phyloP scores from a whole-genome alignment of 1,139 yeast genomes.

The Kazachstania sp. region DNA sequence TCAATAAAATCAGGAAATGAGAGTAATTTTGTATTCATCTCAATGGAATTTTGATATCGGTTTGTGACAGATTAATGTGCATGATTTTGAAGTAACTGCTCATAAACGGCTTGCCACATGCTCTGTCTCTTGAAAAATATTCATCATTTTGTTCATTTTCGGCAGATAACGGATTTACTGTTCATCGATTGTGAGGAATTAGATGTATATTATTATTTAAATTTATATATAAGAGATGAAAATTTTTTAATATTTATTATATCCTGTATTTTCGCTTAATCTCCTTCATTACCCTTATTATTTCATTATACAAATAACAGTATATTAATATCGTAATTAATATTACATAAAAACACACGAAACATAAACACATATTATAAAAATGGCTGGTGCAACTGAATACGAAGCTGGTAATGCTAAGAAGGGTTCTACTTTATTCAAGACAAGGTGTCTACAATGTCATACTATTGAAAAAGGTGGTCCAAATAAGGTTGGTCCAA shows the following conservation, averaged over 20 bases:
- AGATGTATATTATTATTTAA: background rate
- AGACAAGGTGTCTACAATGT: constrained; percentile 98
- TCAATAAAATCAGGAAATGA: too few species aligned
- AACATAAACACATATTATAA: constrained; percentile 4
- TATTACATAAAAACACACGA: background rate
- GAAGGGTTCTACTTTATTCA: constrained; percentile 97
- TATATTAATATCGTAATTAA: background rate
- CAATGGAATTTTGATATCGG: too few species aligned
- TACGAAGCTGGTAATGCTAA: constrained; percentile 44
- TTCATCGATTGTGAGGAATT: background rate
- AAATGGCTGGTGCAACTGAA: constrained; percentile 38
- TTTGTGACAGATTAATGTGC: too few species aligned
- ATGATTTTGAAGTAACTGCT: too few species aligned
- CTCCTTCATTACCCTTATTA: too few species aligned
- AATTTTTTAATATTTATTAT: too few species aligned
- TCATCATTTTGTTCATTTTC: background rate
- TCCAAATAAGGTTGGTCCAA: constrained; percentile 98
- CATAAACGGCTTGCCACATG: too few species aligned
- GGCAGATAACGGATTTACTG: background rate
- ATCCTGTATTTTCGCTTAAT: too few species aligned
- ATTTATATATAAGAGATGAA: background rate
- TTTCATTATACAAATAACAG: too few species aligned
- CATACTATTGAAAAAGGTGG: constrained; percentile 96
- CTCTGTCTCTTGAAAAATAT: too few species aligned
- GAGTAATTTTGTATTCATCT: too few species aligned